Percentiles rank a stretch among this genome's conserved stretches.
phyloP scores from a whole-genome alignment of 2,329 filamentous ascomycete species.

The Trichoderma sp. region DNA sequence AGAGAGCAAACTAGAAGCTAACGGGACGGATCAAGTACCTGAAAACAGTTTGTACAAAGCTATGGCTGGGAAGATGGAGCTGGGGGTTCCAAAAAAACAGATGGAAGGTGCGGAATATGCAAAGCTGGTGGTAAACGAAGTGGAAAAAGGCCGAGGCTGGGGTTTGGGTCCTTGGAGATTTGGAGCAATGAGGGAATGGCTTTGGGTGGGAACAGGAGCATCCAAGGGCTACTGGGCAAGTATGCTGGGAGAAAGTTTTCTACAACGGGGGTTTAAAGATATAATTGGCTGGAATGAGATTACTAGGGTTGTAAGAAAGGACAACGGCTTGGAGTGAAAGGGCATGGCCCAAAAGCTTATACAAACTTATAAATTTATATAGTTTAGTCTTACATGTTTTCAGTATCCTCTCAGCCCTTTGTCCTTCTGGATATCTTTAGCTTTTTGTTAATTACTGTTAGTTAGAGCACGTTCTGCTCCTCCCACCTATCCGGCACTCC shows the following conservation, averaged over 20 bases:
- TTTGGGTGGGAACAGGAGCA: conserved; percentile 6
- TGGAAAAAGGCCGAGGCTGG: not conserved
- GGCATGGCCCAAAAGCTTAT: not conserved
- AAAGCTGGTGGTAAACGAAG: not conserved
- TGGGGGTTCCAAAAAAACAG: not conserved
- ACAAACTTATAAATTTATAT: not conserved
- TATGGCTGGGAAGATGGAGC: not conserved
- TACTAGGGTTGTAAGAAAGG: not conserved
- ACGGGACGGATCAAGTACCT: not conserved
- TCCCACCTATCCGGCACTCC: not conserved
- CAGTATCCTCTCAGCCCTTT: not conserved
- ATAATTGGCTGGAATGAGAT: not conserved
- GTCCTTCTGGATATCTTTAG: not conserved
- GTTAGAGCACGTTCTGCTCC: not conserved
- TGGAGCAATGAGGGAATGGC: not conserved
- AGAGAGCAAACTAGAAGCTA: not conserved
- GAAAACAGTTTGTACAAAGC: not conserved
- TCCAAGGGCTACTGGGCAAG: not conserved
- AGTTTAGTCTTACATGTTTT: not conserved
- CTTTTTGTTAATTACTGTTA: not conserved
- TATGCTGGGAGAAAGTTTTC: not conserved
- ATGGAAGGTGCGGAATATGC: not conserved
- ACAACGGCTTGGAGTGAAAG: not conserved
- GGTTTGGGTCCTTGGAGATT: not conserved
- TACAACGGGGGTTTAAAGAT: not conserved